Conservation (phyloP, 192 early-diverging fungal genomes). For the Neocallimastix lanati region DNA sequence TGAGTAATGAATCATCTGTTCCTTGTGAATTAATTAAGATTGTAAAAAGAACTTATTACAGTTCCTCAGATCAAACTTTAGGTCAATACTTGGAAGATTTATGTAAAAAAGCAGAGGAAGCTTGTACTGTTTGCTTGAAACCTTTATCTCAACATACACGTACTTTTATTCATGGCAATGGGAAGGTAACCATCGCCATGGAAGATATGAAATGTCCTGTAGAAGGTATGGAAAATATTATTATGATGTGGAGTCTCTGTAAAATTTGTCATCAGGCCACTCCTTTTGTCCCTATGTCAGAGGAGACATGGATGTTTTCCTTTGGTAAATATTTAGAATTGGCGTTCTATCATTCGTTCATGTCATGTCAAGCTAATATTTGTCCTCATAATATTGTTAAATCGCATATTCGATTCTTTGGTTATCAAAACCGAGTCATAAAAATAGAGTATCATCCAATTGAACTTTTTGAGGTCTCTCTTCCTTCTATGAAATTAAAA, state of each 20-base stretch:
- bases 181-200: slow-evolving; percentile 56
- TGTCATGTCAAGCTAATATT: slow-evolving; percentile 42
- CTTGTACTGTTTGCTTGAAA: slow-evolving; percentile 58
- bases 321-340: slow-evolving; percentile 95
- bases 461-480: slow-evolving; percentile 45
- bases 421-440: slow-evolving; percentile 52
- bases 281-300: slow-evolving; percentile 57
- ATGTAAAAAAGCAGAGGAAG: slow-evolving; percentile 42
- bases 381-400: slow-evolving; percentile 70
- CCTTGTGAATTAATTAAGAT: slow-evolving; percentile 9
- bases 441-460: slow-evolving; percentile 61
- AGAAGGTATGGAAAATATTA: slow-evolving; percentile 48
- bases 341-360: slow-evolving; percentile 57
- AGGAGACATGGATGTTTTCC: slow-evolving; percentile 80
- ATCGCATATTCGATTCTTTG: slow-evolving; percentile 74
- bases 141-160: slow-evolving; percentile 67
- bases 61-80: slow-evolving; percentile 64
- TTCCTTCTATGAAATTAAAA: slow-evolving; percentile 47
- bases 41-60: slow-evolving; percentile 16
- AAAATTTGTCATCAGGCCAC: slow-evolving; percentile 50
- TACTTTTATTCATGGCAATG: slow-evolving; percentile 69
- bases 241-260: slow-evolving; percentile 85
- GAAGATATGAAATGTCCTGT: slow-evolving; percentile 32
- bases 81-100: slow-evolving; percentile 75
- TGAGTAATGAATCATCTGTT: background rate